Evolutionary conservation across 1,139 yeast genomes (phyloP).

Genomic region (Zygosaccharomyces pseudobailii): DNA sequence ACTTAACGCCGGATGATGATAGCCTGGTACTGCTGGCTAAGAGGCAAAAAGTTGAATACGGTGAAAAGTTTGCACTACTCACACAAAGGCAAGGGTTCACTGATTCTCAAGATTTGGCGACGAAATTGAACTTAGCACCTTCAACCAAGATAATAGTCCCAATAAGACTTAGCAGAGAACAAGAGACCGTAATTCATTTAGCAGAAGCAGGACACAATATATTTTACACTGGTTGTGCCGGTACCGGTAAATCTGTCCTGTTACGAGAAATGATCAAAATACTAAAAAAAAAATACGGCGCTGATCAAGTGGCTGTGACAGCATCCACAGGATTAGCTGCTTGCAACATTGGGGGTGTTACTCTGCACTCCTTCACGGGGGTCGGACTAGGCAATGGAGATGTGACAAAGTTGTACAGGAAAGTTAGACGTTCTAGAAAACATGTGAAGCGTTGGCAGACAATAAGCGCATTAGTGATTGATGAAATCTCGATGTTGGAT

Average conservation of each 20-base stretch:
- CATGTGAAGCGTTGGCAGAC: constrained; percentile 57
- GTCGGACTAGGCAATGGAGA: constrained; percentile 66
- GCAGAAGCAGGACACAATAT: constrained; percentile 60
- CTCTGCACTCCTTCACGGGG: constrained; percentile 82
- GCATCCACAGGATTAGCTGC: constrained; percentile 95
- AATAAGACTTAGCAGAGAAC: constrained; percentile 60
- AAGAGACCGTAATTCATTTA: constrained; percentile 57
- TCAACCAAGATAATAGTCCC: constrained; percentile 34
- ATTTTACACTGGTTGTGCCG: constrained; percentile 93
- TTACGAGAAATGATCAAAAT: constrained; percentile 64
- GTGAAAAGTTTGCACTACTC: constrained; percentile 23
- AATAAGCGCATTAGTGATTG: constrained; percentile 65
- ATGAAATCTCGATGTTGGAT: constrained; percentile 88
- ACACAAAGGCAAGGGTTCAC: constrained; percentile 22
- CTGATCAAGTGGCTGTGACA: constrained; percentile 67
- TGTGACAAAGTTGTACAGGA: constrained; percentile 44
- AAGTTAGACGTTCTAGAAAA: constrained; percentile 51
- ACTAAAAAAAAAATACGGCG: constrained; percentile 44
- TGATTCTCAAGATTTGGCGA: constrained; percentile 16
- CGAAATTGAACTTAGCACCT: constrained; percentile 17
- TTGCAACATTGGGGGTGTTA: constrained; percentile 82
- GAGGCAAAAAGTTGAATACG: constrained; percentile 14
- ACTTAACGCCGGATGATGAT: constrained; percentile 1
- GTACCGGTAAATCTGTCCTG: constrained; percentile 87
- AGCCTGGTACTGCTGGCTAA: constrained; percentile 13